Evolutionary conservation across 23 red algal genomes (phyloP), one percentile per base, ranked within the genome.

Genomic region (Pyropia yezoensis): DNA sequence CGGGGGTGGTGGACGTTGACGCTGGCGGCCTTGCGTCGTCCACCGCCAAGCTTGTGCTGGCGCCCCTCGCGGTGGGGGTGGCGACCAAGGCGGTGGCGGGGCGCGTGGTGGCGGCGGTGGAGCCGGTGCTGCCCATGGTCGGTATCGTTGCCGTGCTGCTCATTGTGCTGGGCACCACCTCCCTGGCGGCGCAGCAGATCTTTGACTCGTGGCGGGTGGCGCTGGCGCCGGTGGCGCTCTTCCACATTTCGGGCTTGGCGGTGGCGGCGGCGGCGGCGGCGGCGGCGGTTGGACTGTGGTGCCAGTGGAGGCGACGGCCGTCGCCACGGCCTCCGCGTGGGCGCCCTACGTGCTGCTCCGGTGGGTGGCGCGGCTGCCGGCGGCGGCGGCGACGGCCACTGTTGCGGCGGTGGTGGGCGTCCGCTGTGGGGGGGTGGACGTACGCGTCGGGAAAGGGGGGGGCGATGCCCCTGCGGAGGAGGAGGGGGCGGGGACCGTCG

Each of bases 41-140:
- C 18, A 96, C 91, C 0, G 68, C 83, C 49, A 83, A 89, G 71
- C 83, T 96, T 3, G 91, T 96, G 19, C 67, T 96, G 17, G 61
- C 83, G 23, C 91, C 91, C 0, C 88, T 96, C 29, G 83, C 78
- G 15, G 25, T 88, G 16, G 91, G 91, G 14, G 88, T 96, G 83
- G 22, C 85, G 50, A 45, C 88, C 23, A 96, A 96, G 50, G 50
- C 69, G 14, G 88, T 71, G 29, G 78, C 79, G 19, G 83, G 79
- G 23, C 18, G 24, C 0, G 54, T 75, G 59, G 83, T 88, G 18
- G 27, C 65, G 8, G 74, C 73, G 7, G 75, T 96, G 15, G 50
- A 89, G 51, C 91, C 91, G 2, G 56, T 96, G 33, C 72, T 83
- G 25, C 91, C 91, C 14, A 68, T 96, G 18, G 30, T 96, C 18